Evolutionary conservation across 2,329 filamentous ascomycete genomes (phyloP).

Genomic region (Rutstroemia sp.): DNA sequence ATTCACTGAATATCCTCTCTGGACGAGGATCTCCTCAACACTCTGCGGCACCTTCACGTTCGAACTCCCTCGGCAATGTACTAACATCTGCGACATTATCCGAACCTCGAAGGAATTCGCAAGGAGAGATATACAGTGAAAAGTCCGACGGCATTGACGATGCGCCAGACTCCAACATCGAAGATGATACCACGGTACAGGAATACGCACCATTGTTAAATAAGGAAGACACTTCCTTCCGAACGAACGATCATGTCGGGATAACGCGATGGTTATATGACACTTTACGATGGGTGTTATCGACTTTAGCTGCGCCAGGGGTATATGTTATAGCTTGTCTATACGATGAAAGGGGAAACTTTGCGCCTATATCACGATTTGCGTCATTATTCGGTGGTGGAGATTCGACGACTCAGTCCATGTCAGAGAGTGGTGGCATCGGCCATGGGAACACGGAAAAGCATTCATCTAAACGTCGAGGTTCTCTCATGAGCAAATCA

Average conservation of each 20-base stretch:
- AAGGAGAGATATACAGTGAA: conserved; percentile 33
- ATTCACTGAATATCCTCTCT: conserved; percentile 92
- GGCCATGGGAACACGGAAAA: conserved; percentile 16
- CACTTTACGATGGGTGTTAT: conserved; percentile 70
- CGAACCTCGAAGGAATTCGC: conserved; percentile 27
- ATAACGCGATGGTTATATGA: conserved; percentile 66
- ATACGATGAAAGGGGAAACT: conserved; percentile 71
- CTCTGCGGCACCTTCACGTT: conserved; percentile 48
- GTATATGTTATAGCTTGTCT: conserved; percentile 78
- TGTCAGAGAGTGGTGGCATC: conserved; percentile 9
- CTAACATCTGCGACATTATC: conserved; percentile 18
- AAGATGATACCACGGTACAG: conserved; percentile 31
- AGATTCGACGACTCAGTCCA: conserved; percentile 28
- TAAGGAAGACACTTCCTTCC: conserved; percentile 31
- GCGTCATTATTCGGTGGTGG: conserved; percentile 41
- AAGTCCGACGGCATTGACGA: conserved; percentile 32
- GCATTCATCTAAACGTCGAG: conserved; percentile 11
- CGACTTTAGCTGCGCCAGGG: conserved; percentile 70
- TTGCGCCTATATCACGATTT: conserved; percentile 70
- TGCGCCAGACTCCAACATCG: conserved; percentile 31
- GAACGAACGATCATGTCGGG: conserved; percentile 39
- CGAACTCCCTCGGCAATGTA: conserved; percentile 48
- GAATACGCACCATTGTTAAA: conserved; percentile 65
- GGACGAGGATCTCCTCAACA: conserved; percentile 64
- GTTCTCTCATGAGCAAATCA: conserved; percentile 12